These are phyloP conservation scores for Gautieria morchelliformis DNA, from an alignment of 768 basidiomycete genomes.

Conservation along the genomic window DNA sequence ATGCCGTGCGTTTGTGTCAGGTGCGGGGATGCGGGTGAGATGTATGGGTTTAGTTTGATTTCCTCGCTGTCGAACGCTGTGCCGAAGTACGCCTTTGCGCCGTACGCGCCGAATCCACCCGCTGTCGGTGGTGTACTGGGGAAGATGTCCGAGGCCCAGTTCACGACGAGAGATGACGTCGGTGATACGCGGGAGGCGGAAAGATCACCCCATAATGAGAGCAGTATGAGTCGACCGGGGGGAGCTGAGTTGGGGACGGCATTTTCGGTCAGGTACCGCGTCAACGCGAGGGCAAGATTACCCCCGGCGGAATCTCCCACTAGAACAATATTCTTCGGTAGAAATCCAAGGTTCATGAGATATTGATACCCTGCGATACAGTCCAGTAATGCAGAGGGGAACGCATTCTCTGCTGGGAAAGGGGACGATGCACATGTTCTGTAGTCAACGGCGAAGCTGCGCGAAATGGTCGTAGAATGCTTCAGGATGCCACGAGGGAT, in stretches of 20 bases:
- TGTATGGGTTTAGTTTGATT: not conserved
- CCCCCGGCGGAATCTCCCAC: conserved; percentile 15
- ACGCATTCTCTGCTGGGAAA: conserved; percentile 39
- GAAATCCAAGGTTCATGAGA: conserved; percentile 32
- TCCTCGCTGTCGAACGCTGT: not conserved
- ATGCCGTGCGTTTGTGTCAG: conserved; percentile 15
- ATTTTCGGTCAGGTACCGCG: conserved; percentile 26
- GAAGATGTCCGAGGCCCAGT: conserved; percentile 1
- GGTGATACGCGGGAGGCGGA: not conserved
- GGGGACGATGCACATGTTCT: conserved; percentile 45
- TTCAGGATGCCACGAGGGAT: conserved; percentile 40
- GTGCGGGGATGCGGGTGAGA: not conserved
- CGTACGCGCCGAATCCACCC: too few species aligned
- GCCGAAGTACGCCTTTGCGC: not conserved
- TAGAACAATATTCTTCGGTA: conserved; percentile 10
- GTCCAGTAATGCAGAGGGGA: conserved; percentile 70
- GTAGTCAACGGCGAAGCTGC: conserved; percentile 61
- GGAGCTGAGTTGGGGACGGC: not conserved
- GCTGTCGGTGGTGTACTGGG: not conserved
- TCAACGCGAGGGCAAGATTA: conserved; percentile 22
- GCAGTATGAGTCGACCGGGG: conserved; percentile 12
- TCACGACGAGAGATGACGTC: not conserved
- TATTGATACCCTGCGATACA: conserved; percentile 66
- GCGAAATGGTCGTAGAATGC: conserved; percentile 32
- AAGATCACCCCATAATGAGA: conserved; percentile 14